Percentiles rank a stretch among this genome's conserved stretches.
These are phyloP conservation scores for Coelomomyces lativittatus DNA, from an alignment of 371 early-diverging fungal genomes.

Conservation along the genomic window DNA sequence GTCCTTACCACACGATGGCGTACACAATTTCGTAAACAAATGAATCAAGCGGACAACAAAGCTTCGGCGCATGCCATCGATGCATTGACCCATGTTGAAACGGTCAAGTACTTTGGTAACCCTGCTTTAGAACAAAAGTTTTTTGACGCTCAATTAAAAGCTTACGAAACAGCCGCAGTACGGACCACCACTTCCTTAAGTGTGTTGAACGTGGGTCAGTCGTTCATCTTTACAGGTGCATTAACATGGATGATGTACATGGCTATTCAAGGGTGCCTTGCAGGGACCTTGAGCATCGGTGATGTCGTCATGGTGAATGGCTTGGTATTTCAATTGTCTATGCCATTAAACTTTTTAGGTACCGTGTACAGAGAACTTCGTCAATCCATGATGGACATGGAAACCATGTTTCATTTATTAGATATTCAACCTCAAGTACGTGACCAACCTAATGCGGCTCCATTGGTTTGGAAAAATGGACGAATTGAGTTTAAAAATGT, in stretches of 20 bases:
- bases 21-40: slow-evolving; percentile 52
- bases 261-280: slow-evolving; percentile 65
- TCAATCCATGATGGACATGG: slow-evolving; percentile 88
- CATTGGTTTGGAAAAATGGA: slow-evolving; percentile 31
- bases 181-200: slow-evolving; percentile 72
- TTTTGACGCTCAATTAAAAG: slow-evolving; percentile 62
- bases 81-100: slow-evolving; percentile 81
- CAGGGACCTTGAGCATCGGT: slow-evolving; percentile 68
- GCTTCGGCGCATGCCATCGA: slow-evolving; percentile 81
- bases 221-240: slow-evolving; percentile 68
- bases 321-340: slow-evolving; percentile 74
- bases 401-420: slow-evolving; percentile 69
- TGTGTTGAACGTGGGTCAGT: slow-evolving; percentile 80
- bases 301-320: slow-evolving; percentile 94
- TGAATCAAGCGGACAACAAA: slow-evolving; percentile 82
- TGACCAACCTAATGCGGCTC: slow-evolving; percentile 36
- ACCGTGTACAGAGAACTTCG: slow-evolving; percentile 84
- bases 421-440: slow-evolving; percentile 29
- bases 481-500: slow-evolving; percentile 70
- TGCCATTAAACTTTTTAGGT: slow-evolving; percentile 92
- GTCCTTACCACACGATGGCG: slow-evolving; percentile 65
- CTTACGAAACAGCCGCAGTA: slow-evolving; percentile 78
- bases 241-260: slow-evolving; percentile 82
- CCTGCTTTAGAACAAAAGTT: slow-evolving; percentile 65
- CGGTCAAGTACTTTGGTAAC: slow-evolving; percentile 85